Evolutionary conservation across 331 rosid genomes (phyloP).

Genomic region (Phaseolus coccineus): DNA sequence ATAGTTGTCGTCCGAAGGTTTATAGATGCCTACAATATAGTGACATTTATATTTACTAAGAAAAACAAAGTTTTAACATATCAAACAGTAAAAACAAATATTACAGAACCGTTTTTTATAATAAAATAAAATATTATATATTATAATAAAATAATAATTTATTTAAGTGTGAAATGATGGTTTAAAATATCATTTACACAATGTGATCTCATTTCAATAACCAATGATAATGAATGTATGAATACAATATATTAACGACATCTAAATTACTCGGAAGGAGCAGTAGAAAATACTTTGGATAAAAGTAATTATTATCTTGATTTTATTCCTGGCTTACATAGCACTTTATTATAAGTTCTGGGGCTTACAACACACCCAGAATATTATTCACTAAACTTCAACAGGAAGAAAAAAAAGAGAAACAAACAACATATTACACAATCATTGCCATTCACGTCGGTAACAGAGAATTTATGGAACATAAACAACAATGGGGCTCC

Average conservation of each 20-base stretch:
- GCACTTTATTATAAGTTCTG: too few relatives aligned
- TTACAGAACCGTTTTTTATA: too few relatives aligned
- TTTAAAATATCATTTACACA: too few relatives aligned
- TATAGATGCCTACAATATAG: too few relatives aligned
- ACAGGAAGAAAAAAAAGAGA: background rate
- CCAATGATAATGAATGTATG: background rate
- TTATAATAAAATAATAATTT: too few relatives aligned
- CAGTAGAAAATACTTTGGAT: background rate
- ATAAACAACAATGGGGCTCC: conserved; percentile 37
- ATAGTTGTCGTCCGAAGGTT: too few relatives aligned
- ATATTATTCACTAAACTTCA: background rate
- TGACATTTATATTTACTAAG: too few relatives aligned
- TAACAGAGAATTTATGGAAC: background rate
- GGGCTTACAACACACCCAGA: background rate
- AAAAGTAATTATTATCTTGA: background rate
- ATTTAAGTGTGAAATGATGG: too few relatives aligned
- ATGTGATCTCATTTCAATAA: too few relatives aligned
- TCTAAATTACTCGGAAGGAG: background rate
- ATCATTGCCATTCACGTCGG: background rate
- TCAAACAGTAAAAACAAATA: too few relatives aligned
- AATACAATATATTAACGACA: background rate
- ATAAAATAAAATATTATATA: too few relatives aligned
- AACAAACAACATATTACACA: background rate
- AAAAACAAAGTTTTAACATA: too few relatives aligned
- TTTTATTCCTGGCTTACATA: background rate